Base-by-base conservation (phyloP, 108 stramenopile species). In the Fragilaria radians region DNA sequence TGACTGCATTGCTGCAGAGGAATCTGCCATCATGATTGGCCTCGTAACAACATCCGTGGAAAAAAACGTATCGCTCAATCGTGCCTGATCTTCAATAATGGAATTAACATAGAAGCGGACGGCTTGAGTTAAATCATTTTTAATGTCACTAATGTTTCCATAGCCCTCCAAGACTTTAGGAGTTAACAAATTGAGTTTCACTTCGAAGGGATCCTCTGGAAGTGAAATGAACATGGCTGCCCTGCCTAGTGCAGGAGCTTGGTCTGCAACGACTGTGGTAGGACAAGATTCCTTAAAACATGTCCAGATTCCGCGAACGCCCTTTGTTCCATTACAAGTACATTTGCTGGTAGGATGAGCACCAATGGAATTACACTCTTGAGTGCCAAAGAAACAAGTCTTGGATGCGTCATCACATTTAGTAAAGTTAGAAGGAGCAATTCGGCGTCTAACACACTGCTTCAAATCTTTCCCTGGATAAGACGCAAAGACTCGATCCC, bases 121-220 rank as follows among this genome's bases (percentile, higher is more conserved):
- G 5, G 65, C 31, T 29, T 62, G 46, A 17, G 42, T 29, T 23
- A 73, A 31, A 32, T 73, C 72, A 28, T 49, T 19, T 32, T 56
- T 31, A 29, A 57, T 24, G 9, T 66, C 72, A 46, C 45, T 61
- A 2, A 30, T 32, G 1, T 48, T 47, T 27, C 31, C 27, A 33
- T 73, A 73, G 11, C 57, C 64, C 26, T 62, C 11, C 36, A 42
- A 42, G 14, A 42, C 36, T 42, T 42, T 42, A 11, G 36, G 36
- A 7, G 36, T 42, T 42, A 42, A 14, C 11, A 42, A 14, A 42
- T 42, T 42, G 11, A 42, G 7, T 14, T 42, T 7, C 11, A 42
- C 36, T 14, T 42, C 14, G 36, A 42, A 42, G 36, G 36, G 36
- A 42, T 14, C 14, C 11, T 14, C 36, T 7, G 36, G 36, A 42